A percentile compares a stretch with the other conserved stretches of the same genome.
phyloP scores from a whole-genome alignment of 2,329 filamentous ascomycete species.

The Ophiostoma sp. region DNA sequence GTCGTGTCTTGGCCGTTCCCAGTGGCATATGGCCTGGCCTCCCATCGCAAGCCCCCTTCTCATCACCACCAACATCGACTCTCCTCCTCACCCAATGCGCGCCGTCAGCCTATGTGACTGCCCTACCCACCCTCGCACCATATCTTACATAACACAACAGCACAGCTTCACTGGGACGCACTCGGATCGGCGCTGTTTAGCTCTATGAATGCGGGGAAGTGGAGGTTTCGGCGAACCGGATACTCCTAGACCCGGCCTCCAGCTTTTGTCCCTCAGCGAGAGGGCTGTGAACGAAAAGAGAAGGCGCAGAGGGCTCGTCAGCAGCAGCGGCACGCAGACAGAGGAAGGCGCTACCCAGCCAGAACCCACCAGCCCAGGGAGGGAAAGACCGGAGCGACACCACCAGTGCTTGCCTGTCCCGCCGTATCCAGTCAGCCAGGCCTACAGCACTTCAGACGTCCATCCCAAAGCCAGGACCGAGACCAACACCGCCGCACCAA shows the following conservation, averaged over 20 bases:
- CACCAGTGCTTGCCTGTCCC: neutral
- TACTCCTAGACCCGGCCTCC: constrained; percentile 12
- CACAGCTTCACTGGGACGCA: neutral
- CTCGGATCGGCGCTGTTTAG: constrained; percentile 13
- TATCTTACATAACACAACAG: neutral
- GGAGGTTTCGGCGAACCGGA: constrained; percentile 24
- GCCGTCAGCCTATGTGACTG: neutral
- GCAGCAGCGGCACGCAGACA: neutral
- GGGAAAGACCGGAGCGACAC: neutral
- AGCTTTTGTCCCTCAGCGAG: constrained; percentile 13
- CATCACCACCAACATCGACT: neutral
- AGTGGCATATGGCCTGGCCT: neutral
- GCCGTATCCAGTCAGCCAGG: neutral
- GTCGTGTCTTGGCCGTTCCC: neutral
- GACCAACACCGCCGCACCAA: neutral
- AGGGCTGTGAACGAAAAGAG: neutral
- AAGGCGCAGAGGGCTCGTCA: neutral
- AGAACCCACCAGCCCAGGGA: neutral
- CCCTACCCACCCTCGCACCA: no score
- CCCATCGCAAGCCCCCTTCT: neutral
- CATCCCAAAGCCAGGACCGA: no score
- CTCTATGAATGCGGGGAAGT: constrained; percentile 24
- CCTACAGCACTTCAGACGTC: no score
- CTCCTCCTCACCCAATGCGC: neutral
- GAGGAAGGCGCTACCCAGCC: constrained; percentile 5